A percentile compares a stretch with the other conserved stretches of the same genome.
phyloP scores from a whole-genome alignment of 768 basidiomycete species.

The Boletus speciosus region DNA sequence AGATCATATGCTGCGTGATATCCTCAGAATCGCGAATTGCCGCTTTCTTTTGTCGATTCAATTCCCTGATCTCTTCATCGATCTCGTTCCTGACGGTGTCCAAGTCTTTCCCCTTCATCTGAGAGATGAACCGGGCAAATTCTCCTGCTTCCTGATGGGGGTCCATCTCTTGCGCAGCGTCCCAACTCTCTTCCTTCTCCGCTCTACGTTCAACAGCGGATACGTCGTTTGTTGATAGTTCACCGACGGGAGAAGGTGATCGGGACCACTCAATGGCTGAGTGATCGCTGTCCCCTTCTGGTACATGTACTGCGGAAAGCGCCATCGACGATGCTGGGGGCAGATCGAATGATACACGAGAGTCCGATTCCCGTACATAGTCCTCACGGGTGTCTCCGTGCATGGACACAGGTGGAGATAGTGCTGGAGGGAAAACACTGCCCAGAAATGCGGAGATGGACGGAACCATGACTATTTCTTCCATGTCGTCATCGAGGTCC shows the following conservation, averaged over 20 bases:
- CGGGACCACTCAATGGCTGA: constrained; percentile 37
- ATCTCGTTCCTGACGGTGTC: constrained; percentile 83
- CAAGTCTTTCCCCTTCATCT: constrained; percentile 83
- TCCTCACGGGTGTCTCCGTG: constrained; percentile 15
- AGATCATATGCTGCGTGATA: constrained; percentile 91
- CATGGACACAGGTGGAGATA: constrained; percentile 14
- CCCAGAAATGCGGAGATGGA: neutral
- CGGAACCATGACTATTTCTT: constrained; percentile 27
- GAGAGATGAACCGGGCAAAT: constrained; percentile 89
- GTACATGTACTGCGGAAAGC: neutral
- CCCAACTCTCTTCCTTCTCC: constrained; percentile 52
- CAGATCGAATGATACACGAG: constrained; percentile 3
- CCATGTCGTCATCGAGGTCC: constrained; percentile 38
- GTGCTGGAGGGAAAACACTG: neutral
- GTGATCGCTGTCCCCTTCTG: constrained; percentile 23
- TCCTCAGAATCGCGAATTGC: constrained; percentile 95
- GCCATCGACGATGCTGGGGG: constrained; percentile 5
- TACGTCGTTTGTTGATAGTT: neutral
- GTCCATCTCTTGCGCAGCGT: constrained; percentile 85
- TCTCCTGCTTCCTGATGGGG: constrained; percentile 76
- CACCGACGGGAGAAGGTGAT: constrained; percentile 33
- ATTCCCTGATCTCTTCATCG: constrained; percentile 79
- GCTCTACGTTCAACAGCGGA: constrained; percentile 22
- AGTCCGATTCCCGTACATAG: neutral
- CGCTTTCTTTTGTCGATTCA: constrained; percentile 81